Conservation (phyloP, 140 eudicot genomes). For the Oenanthe javanica region DNA sequence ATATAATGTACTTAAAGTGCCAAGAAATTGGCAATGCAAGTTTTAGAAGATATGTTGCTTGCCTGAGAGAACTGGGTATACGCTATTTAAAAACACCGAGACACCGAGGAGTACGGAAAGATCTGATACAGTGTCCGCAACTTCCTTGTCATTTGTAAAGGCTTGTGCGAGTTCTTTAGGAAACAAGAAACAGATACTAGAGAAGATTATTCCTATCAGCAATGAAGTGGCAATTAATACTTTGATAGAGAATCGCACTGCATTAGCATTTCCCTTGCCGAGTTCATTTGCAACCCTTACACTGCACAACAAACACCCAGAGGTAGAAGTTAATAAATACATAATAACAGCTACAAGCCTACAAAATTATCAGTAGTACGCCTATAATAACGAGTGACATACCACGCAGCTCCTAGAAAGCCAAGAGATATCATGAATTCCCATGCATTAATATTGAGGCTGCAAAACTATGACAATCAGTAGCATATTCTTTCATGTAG, state of each 20-base stretch:
- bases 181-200: conserved; percentile 44
- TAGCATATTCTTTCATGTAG: not conserved
- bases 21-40: not conserved
- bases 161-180: conserved; percentile 43
- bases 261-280: conserved; percentile 82
- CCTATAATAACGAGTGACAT: conserved; percentile 9
- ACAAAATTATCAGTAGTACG: not conserved
- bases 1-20: too few species aligned
- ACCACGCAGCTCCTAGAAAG: conserved; percentile 79
- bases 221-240: conserved; percentile 57
- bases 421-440: conserved; percentile 71
- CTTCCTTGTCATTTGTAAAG: conserved; percentile 50
- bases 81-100: conserved; percentile 55
- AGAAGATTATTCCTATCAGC: conserved; percentile 42
- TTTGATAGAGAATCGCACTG: conserved; percentile 61
- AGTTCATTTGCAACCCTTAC: conserved; percentile 82
- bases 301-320: conserved; percentile 19
- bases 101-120: conserved; percentile 60
- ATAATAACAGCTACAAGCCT: not conserved
- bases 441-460: conserved; percentile 64
- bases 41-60: not conserved
- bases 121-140: conserved; percentile 46
- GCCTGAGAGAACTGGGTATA: conserved; percentile 76
- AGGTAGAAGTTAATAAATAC: not conserved
- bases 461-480: conserved; percentile 27